These are phyloP conservation scores for Leptodermis oblonga DNA, from an alignment of 257 asterid species.

Conservation along the genomic window DNA sequence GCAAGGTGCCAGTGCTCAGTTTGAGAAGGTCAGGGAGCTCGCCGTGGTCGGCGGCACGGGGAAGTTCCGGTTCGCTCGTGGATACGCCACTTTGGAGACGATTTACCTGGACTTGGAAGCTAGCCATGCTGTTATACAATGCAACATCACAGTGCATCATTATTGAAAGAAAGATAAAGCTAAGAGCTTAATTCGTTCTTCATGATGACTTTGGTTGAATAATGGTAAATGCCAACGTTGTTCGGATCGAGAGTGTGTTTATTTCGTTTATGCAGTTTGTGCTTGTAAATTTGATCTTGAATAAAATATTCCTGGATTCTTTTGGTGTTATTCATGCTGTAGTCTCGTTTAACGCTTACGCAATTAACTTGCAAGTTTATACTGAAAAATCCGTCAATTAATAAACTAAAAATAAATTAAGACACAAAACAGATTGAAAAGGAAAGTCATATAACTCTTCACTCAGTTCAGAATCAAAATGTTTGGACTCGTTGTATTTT, in stretches of 20 bases:
- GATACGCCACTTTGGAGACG: constrained; percentile 51
- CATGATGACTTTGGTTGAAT: background rate
- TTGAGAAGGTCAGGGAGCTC: constrained; percentile 50
- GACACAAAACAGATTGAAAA: too few species aligned
- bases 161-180: background rate
- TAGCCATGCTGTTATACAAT: constrained; percentile 30
- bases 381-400: too few species aligned
- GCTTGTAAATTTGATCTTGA: background rate
- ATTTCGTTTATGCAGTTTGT: background rate
- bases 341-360: too few species aligned
- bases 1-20: constrained; percentile 46
- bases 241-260: background rate
- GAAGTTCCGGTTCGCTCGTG: constrained; percentile 48
- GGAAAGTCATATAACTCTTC: too few species aligned
- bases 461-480: too few species aligned
- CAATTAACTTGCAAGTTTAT: too few species aligned
- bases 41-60: constrained; percentile 61
- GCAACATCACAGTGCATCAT: constrained; percentile 9
- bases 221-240: background rate
- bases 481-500: too few species aligned
- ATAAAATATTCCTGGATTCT: background rate
- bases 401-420: too few species aligned
- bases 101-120: constrained; percentile 25
- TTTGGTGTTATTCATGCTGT: too few species aligned
- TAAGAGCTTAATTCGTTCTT: background rate